Evolutionary conservation across 2,329 filamentous ascomycete genomes (phyloP).

Genomic region (Amesomyces nigricolor): DNA sequence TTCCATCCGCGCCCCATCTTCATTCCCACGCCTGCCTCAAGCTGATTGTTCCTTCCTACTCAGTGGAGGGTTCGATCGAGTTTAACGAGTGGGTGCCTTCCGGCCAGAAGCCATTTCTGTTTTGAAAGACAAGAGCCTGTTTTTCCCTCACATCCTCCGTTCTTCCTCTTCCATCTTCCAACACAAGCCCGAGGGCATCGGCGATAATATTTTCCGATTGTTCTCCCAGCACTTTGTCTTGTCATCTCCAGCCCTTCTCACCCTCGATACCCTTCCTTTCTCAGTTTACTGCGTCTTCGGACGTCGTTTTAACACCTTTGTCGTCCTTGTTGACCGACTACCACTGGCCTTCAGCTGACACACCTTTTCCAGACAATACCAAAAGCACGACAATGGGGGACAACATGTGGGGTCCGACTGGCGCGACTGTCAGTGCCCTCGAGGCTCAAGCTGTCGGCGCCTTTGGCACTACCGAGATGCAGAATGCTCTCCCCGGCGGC

Average conservation of each 20-base stretch:
- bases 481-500: constrained; percentile 27
- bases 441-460: constrained; percentile 1
- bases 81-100: not conserved
- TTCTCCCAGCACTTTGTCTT: not conserved
- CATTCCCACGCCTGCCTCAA: not conserved
- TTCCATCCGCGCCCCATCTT: not conserved
- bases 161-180: not conserved
- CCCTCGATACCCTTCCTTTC: not conserved
- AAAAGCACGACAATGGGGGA: constrained; percentile 3
- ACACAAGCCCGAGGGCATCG: no score
- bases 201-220: not conserved
- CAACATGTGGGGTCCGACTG: constrained; percentile 6
- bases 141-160: not conserved
- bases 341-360: not conserved
- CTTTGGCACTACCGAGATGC: constrained; percentile 14
- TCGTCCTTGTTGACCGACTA: not conserved
- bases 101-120: not conserved
- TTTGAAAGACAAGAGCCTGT: not conserved
- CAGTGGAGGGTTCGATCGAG: not conserved
- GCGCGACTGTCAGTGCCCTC: not conserved
- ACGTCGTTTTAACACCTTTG: no score
- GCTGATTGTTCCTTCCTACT: not conserved
- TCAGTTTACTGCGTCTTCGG: no score
- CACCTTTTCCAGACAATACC: not conserved
- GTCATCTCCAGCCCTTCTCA: not conserved